A percentile compares a stretch with the other conserved stretches of the same genome.
Conservation (phyloP, 2,329 filamentous ascomycete genomes). For the Chrysoporthe puriensis region DNA sequence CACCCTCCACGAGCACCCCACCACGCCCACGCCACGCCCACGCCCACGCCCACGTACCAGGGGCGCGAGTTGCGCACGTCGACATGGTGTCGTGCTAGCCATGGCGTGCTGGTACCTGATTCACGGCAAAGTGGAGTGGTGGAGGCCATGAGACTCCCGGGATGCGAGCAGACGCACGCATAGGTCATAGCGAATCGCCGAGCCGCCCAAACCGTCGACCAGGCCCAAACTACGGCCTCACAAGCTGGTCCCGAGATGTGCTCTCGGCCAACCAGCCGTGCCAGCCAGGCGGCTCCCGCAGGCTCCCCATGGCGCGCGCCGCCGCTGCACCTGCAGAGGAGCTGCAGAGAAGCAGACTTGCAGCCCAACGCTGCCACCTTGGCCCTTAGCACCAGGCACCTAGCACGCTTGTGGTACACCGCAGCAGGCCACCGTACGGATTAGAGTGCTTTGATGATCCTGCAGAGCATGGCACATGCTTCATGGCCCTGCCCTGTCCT, state of each 20-base stretch:
- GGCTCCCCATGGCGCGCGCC: constrained; percentile 8
- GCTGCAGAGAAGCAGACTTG: constrained; percentile 25
- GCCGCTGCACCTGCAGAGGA: constrained; percentile 26
- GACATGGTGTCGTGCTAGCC: constrained; percentile 15
- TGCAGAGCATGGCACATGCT: constrained; percentile 26
- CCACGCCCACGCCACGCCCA: no score
- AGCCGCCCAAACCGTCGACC: constrained; percentile 26
- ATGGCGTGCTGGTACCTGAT: constrained; percentile 22
- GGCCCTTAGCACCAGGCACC: constrained; percentile 18
- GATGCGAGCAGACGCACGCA: constrained; percentile 18
- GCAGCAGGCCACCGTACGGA: constrained; percentile 5
- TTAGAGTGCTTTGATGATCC: constrained; percentile 21
- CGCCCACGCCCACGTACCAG: constrained; percentile 2
- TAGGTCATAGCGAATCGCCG: constrained; percentile 28
- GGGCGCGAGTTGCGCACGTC: neutral
- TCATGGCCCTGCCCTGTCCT: constrained; percentile 14
- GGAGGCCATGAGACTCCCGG: constrained; percentile 19
- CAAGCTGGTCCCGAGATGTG: constrained; percentile 26
- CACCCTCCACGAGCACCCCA: constrained; percentile 13
- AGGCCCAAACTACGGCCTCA: constrained; percentile 28
- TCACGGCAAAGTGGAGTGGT: constrained; percentile 14
- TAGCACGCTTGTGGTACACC: constrained; percentile 2
- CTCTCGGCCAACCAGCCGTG: constrained; percentile 28
- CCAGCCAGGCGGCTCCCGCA: constrained; percentile 24
- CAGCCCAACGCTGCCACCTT: constrained; percentile 25